phyloP scores from a whole-genome alignment of 2,329 filamentous ascomycete species.

The Diaporthe aspalathi region DNA sequence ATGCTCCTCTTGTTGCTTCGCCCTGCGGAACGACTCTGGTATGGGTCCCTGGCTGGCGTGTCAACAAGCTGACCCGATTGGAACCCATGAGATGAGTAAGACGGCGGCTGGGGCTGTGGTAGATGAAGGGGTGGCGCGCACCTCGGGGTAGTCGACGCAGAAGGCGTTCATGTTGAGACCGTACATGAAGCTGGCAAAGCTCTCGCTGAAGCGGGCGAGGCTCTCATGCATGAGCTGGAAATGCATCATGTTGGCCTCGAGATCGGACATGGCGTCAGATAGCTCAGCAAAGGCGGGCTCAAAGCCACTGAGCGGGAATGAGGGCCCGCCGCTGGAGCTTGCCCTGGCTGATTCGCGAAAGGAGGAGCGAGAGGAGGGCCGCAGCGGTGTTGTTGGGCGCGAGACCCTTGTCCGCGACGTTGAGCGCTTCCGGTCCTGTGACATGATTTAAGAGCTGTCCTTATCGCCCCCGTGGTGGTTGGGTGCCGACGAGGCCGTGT shows the following conservation, averaged over 20 bases:
- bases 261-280: conserved; percentile 91
- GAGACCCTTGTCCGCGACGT: conserved; percentile 74
- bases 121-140: conserved; percentile 50
- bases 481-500: not conserved
- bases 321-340: conserved; percentile 62
- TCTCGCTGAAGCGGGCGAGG: conserved; percentile 91
- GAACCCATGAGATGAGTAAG: not conserved
- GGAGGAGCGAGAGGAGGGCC: conserved; percentile 89
- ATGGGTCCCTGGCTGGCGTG: conserved; percentile 74
- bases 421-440: conserved; percentile 55
- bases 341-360: conserved; percentile 80
- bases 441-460: conserved; percentile 24
- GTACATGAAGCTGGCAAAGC: conserved; percentile 94
- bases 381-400: conserved; percentile 90
- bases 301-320: conserved; percentile 81
- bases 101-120: not conserved
- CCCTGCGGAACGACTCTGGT: conserved; percentile 81
- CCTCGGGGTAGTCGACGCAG: conserved; percentile 97
- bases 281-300: conserved; percentile 95
- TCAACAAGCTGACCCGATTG: conserved; percentile 27
- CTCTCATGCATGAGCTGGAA: conserved; percentile 98
- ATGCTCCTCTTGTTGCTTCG: conserved; percentile 67
- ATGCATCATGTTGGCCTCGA: conserved; percentile 98
- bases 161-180: conserved; percentile 99
- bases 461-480: not conserved